phyloP scores from a whole-genome alignment of 768 basidiomycete species.

The Macrolepiota fuliginosa region DNA sequence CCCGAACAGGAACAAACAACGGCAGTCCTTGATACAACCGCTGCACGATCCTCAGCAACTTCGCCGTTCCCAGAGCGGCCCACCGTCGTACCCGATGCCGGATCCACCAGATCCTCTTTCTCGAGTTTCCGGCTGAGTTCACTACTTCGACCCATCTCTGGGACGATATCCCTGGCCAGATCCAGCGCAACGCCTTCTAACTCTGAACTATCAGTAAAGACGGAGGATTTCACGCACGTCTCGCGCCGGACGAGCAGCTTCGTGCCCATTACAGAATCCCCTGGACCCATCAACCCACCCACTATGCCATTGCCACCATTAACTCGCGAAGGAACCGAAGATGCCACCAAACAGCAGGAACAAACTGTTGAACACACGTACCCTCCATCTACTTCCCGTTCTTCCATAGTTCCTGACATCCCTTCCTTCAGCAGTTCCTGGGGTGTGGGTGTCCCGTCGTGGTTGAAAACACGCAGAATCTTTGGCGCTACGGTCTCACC shows the following conservation, averaged over 20 bases:
- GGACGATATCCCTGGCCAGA: constrained; percentile 33
- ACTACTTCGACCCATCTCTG: constrained; percentile 68
- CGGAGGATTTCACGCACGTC: constrained; percentile 74
- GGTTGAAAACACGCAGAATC: constrained; percentile 55
- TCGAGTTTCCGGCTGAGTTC: constrained; percentile 64
- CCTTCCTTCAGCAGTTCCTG: constrained; percentile 49
- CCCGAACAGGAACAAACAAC: constrained; percentile 32
- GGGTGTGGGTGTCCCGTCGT: constrained; percentile 70
- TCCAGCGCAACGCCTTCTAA: constrained; percentile 17
- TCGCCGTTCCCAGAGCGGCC: constrained; percentile 33
- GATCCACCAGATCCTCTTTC: constrained; percentile 17
- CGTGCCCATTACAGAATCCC: constrained; percentile 55
- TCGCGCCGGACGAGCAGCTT: constrained; percentile 55
- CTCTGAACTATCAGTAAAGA: constrained; percentile 32
- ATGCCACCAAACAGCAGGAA: constrained; percentile 18
- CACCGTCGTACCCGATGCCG: constrained; percentile 12
- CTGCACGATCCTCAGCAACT: constrained; percentile 28
- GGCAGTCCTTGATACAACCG: constrained; percentile 60
- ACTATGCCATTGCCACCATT: constrained; percentile 7
- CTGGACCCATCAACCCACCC: constrained; percentile 21
- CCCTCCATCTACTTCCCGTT: constrained; percentile 65
- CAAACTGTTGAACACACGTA: constrained; percentile 63
- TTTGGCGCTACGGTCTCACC: constrained; percentile 27
- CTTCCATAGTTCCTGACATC: constrained; percentile 44
- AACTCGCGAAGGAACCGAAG: constrained; percentile 9